phyloP scores from a whole-genome alignment of 1,139 yeast genomes.

The Yamadazyma dushanensis region DNA sequence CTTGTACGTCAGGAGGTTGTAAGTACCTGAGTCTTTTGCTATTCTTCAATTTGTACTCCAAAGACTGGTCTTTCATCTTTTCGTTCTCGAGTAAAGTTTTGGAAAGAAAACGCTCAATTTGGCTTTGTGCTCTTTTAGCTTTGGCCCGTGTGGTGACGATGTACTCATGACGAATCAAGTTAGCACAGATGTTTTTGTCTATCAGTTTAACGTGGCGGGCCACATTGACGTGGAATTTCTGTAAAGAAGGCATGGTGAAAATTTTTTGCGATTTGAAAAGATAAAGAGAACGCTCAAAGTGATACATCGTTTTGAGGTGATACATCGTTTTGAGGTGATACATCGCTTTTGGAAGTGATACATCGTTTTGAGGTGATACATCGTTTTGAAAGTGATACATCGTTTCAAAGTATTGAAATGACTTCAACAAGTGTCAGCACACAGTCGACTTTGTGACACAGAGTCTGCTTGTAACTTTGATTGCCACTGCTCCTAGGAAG shows the following conservation, averaged over 20 bases:
- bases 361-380: too few relatives aligned
- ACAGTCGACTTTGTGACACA: too few relatives aligned
- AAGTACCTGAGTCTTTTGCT: conserved; percentile 32
- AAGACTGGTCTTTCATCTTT: conserved; percentile 18
- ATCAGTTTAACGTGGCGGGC: conserved; percentile 47
- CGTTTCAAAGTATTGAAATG: too few relatives aligned
- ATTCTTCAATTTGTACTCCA: conserved; percentile 21
- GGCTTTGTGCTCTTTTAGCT: conserved; percentile 49
- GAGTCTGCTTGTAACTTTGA: too few relatives aligned
- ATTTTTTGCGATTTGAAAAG: background rate
- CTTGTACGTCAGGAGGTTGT: conserved; percentile 41
- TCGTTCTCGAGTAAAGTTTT: conserved; percentile 25
- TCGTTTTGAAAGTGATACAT: too few relatives aligned
- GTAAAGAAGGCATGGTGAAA: conserved; percentile 42
- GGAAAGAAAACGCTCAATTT: conserved; percentile 41
- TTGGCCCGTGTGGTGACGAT: conserved; percentile 47
- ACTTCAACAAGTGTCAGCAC: too few relatives aligned
- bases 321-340: too few relatives aligned
- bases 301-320: too few relatives aligned
- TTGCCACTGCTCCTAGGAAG: too few relatives aligned
- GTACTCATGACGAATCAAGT: conserved; percentile 46
- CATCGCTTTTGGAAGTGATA: too few relatives aligned
- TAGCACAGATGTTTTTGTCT: conserved; percentile 48
- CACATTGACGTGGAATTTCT: conserved; percentile 45
- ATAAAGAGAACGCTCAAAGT: too few relatives aligned